Evolutionary conservation across 2,329 filamentous ascomycete species (phyloP).

Genomic region (Alternaria infectoria): DNA sequence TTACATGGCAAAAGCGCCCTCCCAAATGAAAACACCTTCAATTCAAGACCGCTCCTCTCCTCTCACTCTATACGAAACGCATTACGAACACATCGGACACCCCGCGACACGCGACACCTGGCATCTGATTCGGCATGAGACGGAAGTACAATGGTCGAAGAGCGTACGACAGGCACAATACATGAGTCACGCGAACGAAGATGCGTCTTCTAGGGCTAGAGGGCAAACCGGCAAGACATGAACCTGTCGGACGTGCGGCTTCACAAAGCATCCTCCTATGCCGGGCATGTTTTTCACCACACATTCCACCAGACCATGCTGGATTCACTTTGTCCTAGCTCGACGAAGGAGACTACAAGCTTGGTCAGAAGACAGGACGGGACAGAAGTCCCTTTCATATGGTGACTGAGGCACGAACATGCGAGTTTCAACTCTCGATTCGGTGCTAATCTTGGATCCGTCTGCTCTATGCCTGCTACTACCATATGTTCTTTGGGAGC

Average conservation of each 20-base stretch:
- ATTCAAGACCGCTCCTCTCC: not conserved
- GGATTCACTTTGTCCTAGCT: not conserved
- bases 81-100: not conserved
- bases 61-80: not conserved
- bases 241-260: not conserved
- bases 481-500: not conserved
- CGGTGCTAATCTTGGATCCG: not conserved
- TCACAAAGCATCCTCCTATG: too few species aligned
- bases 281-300: not conserved
- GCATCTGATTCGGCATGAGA: not conserved
- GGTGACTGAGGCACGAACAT: not conserved
- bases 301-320: not conserved
- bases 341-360: not conserved
- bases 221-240: not conserved
- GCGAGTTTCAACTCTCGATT: not conserved
- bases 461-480: not conserved
- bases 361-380: not conserved
- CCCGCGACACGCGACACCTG: not conserved
- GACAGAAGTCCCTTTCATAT: not conserved
- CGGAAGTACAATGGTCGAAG: not conserved
- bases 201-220: not conserved
- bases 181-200: not conserved
- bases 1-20: constrained; percentile 47
- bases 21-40: constrained; percentile 25
- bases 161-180: not conserved